phyloP scores from a whole-genome alignment of 1,284 basidiomycete species.

The Ustilago lituana region DNA sequence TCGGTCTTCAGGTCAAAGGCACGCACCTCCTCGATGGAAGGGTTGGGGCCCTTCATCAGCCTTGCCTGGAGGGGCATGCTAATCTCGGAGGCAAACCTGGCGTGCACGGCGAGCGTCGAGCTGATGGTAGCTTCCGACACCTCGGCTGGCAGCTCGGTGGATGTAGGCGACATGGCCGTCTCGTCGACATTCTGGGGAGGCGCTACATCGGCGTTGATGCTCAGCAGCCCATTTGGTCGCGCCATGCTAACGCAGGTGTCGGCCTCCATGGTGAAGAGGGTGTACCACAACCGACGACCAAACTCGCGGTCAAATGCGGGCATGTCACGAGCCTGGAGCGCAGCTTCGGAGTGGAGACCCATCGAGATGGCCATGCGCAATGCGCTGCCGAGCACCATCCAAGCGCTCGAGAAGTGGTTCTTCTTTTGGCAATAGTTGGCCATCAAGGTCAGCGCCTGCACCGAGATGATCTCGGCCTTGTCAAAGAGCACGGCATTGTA shows the following conservation, averaged over 20 bases:
- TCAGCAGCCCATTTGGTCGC: slow-evolving; percentile 41
- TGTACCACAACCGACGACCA: slow-evolving; percentile 45
- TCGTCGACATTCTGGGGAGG: slow-evolving; percentile 47
- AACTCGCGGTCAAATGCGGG: slow-evolving; percentile 46
- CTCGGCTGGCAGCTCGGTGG: slow-evolving; percentile 31
- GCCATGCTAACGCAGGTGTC: slow-evolving; percentile 48
- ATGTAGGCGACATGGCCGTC: slow-evolving; percentile 41
- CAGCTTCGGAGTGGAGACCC: slow-evolving; percentile 44
- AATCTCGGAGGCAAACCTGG: slow-evolving; percentile 46
- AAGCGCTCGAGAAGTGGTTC: slow-evolving; percentile 39
- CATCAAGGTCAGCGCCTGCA: slow-evolving; percentile 46
- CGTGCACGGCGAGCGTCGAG: slow-evolving; percentile 44
- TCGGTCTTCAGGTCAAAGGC: slow-evolving; percentile 46
- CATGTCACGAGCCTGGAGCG: slow-evolving; percentile 33
- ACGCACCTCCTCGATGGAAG: slow-evolving; percentile 47
- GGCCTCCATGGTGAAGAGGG: slow-evolving; percentile 52
- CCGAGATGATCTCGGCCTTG: slow-evolving; percentile 46
- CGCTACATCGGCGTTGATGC: slow-evolving; percentile 43
- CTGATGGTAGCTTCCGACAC: slow-evolving; percentile 34
- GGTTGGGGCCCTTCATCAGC: slow-evolving; percentile 38
- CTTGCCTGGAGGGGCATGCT: slow-evolving; percentile 45
- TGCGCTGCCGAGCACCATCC: slow-evolving; percentile 50
- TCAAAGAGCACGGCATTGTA: slow-evolving; percentile 47
- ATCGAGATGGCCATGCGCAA: slow-evolving; percentile 52
- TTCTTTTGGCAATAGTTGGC: slow-evolving; percentile 53